Evolutionary conservation across 2,329 filamentous ascomycete species (phyloP).

Genomic region (Exophiala sideris): DNA sequence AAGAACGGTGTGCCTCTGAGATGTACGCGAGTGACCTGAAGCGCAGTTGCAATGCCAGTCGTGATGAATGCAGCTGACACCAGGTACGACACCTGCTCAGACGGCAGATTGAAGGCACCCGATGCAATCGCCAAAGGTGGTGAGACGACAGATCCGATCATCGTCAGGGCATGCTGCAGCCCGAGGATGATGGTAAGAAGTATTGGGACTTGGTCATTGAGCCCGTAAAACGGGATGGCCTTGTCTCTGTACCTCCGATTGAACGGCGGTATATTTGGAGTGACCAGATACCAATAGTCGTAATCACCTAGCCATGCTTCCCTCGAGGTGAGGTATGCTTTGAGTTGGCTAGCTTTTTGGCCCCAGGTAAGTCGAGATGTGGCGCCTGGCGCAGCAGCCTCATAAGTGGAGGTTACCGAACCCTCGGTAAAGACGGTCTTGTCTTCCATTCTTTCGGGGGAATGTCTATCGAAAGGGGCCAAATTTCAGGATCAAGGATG

Average conservation of each 20-base stretch:
- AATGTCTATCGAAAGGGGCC: neutral
- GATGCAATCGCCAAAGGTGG: slow-evolving; percentile 70
- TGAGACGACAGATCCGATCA: slow-evolving; percentile 73
- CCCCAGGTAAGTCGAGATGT: neutral
- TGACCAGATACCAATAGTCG: slow-evolving; percentile 55
- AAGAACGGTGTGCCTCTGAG: slow-evolving; percentile 71
- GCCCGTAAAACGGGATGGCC: slow-evolving; percentile 77
- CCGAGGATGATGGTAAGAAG: slow-evolving; percentile 70
- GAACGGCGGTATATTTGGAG: slow-evolving; percentile 53
- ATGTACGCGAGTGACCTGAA: slow-evolving; percentile 76
- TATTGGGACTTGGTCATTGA: slow-evolving; percentile 74
- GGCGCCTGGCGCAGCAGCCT: neutral
- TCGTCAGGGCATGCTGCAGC: slow-evolving; percentile 74
- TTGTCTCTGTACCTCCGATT: slow-evolving; percentile 43
- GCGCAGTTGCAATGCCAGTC: slow-evolving; percentile 67
- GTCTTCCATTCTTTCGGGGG: neutral
- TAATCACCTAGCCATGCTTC: slow-evolving; percentile 52
- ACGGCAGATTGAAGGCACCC: slow-evolving; percentile 59
- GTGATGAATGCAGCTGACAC: slow-evolving; percentile 77
- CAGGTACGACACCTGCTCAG: slow-evolving; percentile 67
- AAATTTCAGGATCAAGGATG: neutral
- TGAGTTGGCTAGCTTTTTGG: slow-evolving; percentile 20
- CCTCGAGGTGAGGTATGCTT: slow-evolving; percentile 26
- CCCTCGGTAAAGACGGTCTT: neutral
- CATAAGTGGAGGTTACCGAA: neutral